Evolutionary conservation across 2,329 filamentous ascomycete genomes (phyloP), one percentile per base, ranked within the genome.

Genomic region (Botryosphaeria dothidea): DNA sequence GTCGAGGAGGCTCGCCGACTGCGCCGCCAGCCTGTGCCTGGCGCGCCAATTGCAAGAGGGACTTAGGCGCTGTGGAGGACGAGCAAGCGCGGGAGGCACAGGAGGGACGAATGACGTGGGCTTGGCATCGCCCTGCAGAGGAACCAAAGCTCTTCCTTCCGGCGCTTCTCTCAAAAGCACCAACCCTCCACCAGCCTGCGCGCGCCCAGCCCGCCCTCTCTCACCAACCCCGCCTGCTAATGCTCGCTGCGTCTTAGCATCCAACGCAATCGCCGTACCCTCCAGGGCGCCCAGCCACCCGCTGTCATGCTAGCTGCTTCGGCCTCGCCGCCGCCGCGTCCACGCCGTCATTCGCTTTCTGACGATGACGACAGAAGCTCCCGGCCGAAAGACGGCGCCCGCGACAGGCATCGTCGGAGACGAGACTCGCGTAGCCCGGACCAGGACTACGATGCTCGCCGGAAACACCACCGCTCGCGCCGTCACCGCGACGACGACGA

Each of bases 351-450:
- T 38, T 43, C 52, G 62, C 41, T 31, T 13, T 52, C 61, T 11
- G 61, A 31, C 38, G 61, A 64, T 34, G 56, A 46, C 23, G 41
- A 46, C 41, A 60, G n/a, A 11, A 34, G 25, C 25, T 31, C 38
- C 17, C 21, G 11, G 45, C 43, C 29, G 11, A 29, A 57, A 17
- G 36, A 64, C 51, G 38, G 29, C 62, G n/a, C 15, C 29, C 36
- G 62, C 58, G 45, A 62, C 60, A 43, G 56, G n/a, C 61, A 57
- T 11, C 62, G 56, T 29, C 66, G 36, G n/a, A 68, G 74, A 41
- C 70, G 69, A 34, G 69, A 74, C 48, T 63, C 75, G 65, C 76
- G 70, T 45, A 56, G 60, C 41, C 43, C 46, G 31, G 68, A 72
- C 66, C 66, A 73, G 27, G 27, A 48, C 3, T 19, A 27, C 15